Base-by-base conservation (phyloP, 768 basidiomycete species). In the Tylopilus plumbeoviolaceoides region DNA sequence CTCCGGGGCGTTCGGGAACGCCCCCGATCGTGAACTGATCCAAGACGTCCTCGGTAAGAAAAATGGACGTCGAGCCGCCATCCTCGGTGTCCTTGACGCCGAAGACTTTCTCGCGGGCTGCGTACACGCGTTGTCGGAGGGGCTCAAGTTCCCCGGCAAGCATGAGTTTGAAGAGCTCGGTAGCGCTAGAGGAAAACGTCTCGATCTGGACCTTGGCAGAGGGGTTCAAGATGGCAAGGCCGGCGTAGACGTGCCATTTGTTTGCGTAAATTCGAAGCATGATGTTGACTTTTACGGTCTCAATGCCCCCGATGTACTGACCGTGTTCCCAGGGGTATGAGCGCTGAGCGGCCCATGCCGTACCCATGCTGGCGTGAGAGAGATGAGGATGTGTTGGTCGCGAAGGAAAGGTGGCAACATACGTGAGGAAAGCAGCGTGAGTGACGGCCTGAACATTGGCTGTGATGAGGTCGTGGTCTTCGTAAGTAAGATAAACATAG, bases 391-490 rank as follows among this genome's bases (percentile, higher is more conserved):
- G 41, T 25, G 50, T 50, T 18, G 42, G 23, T 44, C n/a, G 53
- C 25, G 12, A 40, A n/a, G 30, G 33, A n/a, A 15, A 40, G 23
- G 30, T 41, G 45, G 51, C 40, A 35, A 33, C 70, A 15, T 68
- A 94, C 95, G 87, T 92, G 18, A 99, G 76, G 75, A 98, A 98
- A 0, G 97, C 97, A 12, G 95, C 95, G 62, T 99, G 97, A 0
- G 93, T 98, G 14, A 97, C 95, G 0, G 95, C 97, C 70, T 99
- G 97, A 0, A 97, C 98, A 60, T 98, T 98, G 12, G 97, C 97
- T 0, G 97, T 99, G 44, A 98, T 90, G 39, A 83, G 77, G 63
- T 99, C 97, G 63, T 99, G 97, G 49, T 98, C 93, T 56, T 95
- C 90, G 70, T 97, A 98, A n/a, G 85, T 87, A 38, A 99, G 76